Evolutionary conservation across 768 basidiomycete species (phyloP), one percentile per base, ranked within the genome.

Genomic region (Mycena vulgaris): DNA sequence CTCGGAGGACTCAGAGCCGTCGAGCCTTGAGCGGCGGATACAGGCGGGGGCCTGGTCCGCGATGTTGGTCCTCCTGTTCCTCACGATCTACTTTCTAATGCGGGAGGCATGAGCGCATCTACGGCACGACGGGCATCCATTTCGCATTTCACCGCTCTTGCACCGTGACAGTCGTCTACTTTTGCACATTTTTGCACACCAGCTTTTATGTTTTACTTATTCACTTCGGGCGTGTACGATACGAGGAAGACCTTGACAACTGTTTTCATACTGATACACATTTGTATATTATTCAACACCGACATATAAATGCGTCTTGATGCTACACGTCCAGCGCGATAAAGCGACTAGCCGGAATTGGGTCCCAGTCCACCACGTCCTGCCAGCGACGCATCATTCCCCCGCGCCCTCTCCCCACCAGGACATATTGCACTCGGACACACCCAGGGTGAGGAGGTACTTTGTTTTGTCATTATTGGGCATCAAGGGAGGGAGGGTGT

Each of bases 81-180:
- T 73, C 52, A 69, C 66, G 14, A 39, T 69, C 23, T 73, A 69
- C 49, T 73, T 73, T 56, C 55, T 73, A 30, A 66, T 66, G 30
- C 71, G 53, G 8, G 71, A 73, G 35, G 30, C 19, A 57, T 72
- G 55, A 71, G 52, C 47, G n/a, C n/a, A 16, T n/a, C 39, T 16
- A 39, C 27, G 8, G 27, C 48, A 30, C 23, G 21, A 45, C 28
- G 3, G 49, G 37, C 37, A 49, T 37, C 42, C 49, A 56, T 48
- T 35, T 61, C 25, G 25, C 27, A 21, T 3, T 10, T n/a, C n/a
- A n/a, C n/a, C n/a, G n/a, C n/a, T n/a, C n/a, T n/a, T n/a, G n/a
- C n/a, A n/a, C n/a, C n/a, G n/a, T n/a, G n/a, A n/a, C 53, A 39
- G 7, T 27, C 30, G n/a, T 6, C 27, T 30, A 30, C 2, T 16